A percentile compares a stretch with the other conserved stretches of the same genome.
phyloP scores from a whole-genome alignment of 805 yeast genomes.

The Blastobotrys peoriensis region DNA sequence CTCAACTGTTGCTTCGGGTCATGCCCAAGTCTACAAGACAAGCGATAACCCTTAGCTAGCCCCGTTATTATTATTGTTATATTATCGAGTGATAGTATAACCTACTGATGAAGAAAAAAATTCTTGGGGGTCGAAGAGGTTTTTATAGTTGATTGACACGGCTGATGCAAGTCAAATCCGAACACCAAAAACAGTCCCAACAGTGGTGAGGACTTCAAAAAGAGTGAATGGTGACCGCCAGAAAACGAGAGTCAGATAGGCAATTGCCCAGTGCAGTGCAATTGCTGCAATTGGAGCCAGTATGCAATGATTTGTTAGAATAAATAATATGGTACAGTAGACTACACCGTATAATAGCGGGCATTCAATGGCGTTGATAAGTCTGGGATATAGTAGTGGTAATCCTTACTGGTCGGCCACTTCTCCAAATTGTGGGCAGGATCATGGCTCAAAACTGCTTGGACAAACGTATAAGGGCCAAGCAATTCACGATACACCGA shows the following conservation, averaged over 20 bases:
- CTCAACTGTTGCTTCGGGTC: conserved; percentile 22
- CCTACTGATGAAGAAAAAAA: conserved; percentile 24
- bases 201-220: too few species aligned
- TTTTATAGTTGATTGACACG: too few species aligned
- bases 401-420: too few species aligned
- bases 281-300: too few species aligned
- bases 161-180: too few species aligned
- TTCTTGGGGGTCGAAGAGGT: too few species aligned
- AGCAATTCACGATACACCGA: background rate
- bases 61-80: conserved; percentile 19
- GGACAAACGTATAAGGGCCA: background rate
- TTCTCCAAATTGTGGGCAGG: too few species aligned
- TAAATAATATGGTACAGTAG: background rate
- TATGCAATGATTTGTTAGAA: too few species aligned
- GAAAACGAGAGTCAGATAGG: too few species aligned
- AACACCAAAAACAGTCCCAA: too few species aligned
- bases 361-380: background rate
- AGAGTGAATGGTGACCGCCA: too few species aligned
- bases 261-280: too few species aligned
- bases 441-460: background rate
- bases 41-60: conserved; percentile 16
- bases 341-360: background rate
- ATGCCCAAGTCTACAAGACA: conserved; percentile 18
- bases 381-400: background rate
- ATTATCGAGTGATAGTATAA: conserved; percentile 26